Conservation (phyloP, 1,284 basidiomycete species). For the Mycena sp. region DNA sequence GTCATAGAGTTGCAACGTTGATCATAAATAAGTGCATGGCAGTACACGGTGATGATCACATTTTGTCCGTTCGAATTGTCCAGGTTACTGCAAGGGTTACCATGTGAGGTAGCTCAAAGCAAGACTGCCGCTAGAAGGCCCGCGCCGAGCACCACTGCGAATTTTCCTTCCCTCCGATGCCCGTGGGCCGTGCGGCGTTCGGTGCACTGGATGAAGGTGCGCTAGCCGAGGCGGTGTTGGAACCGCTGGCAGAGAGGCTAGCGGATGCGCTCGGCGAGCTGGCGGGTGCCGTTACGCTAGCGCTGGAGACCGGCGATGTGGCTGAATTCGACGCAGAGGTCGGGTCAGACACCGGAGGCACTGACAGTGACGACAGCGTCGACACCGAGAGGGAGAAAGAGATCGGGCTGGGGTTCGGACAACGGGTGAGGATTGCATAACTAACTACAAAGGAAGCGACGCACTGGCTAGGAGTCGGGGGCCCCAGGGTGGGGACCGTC, state of each 20-base stretch:
- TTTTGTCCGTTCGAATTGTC: neutral
- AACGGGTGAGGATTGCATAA: too few species aligned
- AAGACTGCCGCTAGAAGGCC: slow-evolving; percentile 19
- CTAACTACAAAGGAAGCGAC: too few species aligned
- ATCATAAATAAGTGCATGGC: too few species aligned
- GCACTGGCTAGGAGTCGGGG: slow-evolving; percentile 12
- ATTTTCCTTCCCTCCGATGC: neutral
- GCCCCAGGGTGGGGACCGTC: neutral
- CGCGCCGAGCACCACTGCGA: slow-evolving; percentile 13
- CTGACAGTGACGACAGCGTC: neutral
- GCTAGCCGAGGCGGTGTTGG: neutral
- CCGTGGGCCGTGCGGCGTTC: slow-evolving; percentile 12
- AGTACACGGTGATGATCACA: neutral
- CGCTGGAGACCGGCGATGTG: neutral
- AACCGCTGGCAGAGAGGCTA: neutral
- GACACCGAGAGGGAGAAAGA: slow-evolving; percentile 14
- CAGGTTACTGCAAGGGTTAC: neutral
- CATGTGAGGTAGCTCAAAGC: neutral
- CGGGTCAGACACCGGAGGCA: neutral
- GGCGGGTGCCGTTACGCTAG: slow-evolving; percentile 1
- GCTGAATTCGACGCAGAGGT: neutral
- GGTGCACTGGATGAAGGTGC: slow-evolving; percentile 19
- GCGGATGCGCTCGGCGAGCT: neutral
- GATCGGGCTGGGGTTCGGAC: neutral
- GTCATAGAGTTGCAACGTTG: too few species aligned